These are phyloP conservation scores for Lepiota brunneoincarnata DNA, from an alignment of 768 basidiomycete species.

Conservation along the genomic window DNA sequence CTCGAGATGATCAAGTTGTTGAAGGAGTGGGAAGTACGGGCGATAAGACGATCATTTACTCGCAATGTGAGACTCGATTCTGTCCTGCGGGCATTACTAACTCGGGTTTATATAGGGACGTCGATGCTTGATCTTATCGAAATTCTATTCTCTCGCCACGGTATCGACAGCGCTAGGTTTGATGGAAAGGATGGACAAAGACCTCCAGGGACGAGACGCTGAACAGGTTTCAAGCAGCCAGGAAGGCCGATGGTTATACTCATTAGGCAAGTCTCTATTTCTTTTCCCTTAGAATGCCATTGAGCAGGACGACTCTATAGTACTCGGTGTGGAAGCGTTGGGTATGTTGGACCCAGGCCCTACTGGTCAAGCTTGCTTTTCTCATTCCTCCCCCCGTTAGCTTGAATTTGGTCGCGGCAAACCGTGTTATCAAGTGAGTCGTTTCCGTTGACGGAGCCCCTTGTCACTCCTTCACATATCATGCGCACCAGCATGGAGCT, in stretches of 20 bases:
- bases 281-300: neutral
- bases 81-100: constrained; percentile 1
- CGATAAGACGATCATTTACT: constrained; percentile 71
- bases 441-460: neutral
- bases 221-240: constrained; percentile 47
- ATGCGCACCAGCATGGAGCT: constrained; percentile 57
- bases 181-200: constrained; percentile 70
- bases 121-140: constrained; percentile 69
- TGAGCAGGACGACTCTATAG: constrained; percentile 24
- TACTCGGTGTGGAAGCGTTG: constrained; percentile 69
- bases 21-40: constrained; percentile 57
- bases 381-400: constrained; percentile 18
- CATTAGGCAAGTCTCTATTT: constrained; percentile 44
- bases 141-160: constrained; percentile 54
- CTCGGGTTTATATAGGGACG: constrained; percentile 49
- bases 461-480: neutral
- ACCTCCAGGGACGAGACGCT: constrained; percentile 47
- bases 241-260: constrained; percentile 63
- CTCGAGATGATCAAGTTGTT: constrained; percentile 50
- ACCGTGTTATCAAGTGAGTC: constrained; percentile 65
- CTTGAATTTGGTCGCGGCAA: constrained; percentile 63
- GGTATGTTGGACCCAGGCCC: constrained; percentile 24
- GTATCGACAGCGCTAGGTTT: constrained; percentile 56
- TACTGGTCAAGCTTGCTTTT: neutral
- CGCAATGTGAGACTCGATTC: constrained; percentile 50